phyloP scores from a whole-genome alignment of 495 filamentous ascomycete genomes.

The Penicillium soppii region DNA sequence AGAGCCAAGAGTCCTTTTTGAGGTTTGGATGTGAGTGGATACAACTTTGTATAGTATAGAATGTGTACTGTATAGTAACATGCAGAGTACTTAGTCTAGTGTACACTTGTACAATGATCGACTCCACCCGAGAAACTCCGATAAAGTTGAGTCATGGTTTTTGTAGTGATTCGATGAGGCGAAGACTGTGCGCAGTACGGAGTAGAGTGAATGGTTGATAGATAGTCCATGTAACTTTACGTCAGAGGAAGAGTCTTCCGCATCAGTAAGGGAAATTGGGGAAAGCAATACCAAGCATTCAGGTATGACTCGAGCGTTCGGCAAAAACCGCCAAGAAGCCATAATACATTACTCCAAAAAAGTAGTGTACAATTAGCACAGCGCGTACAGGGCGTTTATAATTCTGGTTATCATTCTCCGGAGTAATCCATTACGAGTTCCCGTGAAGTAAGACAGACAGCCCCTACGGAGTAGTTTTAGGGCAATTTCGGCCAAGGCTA shows the following conservation, averaged over 20 bases:
- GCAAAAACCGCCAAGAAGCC: slow-evolving; percentile 5
- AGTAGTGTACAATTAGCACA: neutral
- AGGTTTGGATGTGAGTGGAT: slow-evolving; percentile 1
- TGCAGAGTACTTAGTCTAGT: neutral
- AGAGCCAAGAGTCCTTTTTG: slow-evolving; percentile 7
- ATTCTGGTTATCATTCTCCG: slow-evolving; percentile 4
- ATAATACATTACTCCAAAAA: neutral
- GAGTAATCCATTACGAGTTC: slow-evolving; percentile 1
- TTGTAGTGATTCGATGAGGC: neutral
- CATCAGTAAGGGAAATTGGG: slow-evolving; percentile 1
- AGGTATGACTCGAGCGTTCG: slow-evolving; percentile 5
- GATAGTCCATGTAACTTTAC: slow-evolving; percentile 5
- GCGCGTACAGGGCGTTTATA: slow-evolving; percentile 30
- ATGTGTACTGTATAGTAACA: neutral
- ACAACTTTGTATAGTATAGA: neutral
- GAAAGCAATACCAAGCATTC: slow-evolving; percentile 11
- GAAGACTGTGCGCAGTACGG: neutral
- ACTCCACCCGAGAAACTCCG: slow-evolving; percentile 6
- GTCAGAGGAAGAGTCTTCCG: neutral
- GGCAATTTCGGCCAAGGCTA: slow-evolving; percentile 6
- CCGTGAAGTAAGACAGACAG: slow-evolving; percentile 2
- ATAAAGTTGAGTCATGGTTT: neutral
- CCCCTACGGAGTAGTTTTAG: neutral
- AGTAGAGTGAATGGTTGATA: neutral
- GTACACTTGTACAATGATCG: neutral